Conservation (phyloP, 805 yeast genomes). For the Barnettozyma populi region DNA sequence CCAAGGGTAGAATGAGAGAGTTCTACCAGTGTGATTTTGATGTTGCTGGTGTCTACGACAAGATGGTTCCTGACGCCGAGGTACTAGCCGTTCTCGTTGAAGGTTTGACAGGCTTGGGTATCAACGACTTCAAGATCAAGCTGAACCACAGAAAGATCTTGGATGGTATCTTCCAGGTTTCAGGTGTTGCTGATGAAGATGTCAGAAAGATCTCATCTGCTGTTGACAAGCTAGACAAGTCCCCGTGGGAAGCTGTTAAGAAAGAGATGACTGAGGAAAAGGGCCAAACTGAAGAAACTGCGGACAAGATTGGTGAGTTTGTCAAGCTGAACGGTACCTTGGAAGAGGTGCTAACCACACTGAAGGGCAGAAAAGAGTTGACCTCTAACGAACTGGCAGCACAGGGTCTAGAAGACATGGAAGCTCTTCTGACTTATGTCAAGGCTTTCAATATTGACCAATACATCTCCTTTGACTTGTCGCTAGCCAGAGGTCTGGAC, state of each 20-base stretch:
- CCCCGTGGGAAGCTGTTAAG: constrained; percentile 92
- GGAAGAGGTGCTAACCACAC: constrained; percentile 49
- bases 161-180: constrained; percentile 91
- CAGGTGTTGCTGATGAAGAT: constrained; percentile 93
- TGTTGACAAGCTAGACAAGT: constrained; percentile 92
- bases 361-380: constrained; percentile 55
- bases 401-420: constrained; percentile 79
- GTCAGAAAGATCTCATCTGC: constrained; percentile 92
- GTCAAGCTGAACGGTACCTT: constrained; percentile 82
- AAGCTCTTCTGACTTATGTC: constrained; percentile 63
- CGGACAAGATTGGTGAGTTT: constrained; percentile 87
- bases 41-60: constrained; percentile 86
- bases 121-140: constrained; percentile 84
- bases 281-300: constrained; percentile 85
- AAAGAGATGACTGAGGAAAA: constrained; percentile 90
- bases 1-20: constrained; percentile 99
- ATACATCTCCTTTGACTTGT: constrained; percentile 79
- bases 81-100: constrained; percentile 74
- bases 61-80: constrained; percentile 97
- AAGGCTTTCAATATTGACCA: constrained; percentile 74
- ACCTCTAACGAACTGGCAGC: constrained; percentile 65
- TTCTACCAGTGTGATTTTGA: constrained; percentile 99
- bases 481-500: constrained; percentile 95
- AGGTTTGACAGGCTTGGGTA: constrained; percentile 79
- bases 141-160: constrained; percentile 92